Base-by-base conservation (phyloP, 495 filamentous ascomycete species). In the Annulohypoxylon moriforme region DNA sequence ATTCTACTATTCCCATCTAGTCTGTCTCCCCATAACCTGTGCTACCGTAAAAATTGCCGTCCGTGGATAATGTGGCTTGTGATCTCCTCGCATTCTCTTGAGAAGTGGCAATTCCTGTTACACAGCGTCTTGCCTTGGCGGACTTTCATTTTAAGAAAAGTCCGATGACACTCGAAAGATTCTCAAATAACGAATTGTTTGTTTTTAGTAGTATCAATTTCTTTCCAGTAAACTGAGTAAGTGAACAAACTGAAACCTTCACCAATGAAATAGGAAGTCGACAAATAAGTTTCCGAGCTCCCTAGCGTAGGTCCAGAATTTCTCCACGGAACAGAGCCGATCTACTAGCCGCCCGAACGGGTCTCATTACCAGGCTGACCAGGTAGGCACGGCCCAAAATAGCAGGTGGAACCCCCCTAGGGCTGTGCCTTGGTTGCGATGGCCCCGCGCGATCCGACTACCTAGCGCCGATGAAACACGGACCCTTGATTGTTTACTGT, bases 381-480 rank as follows among this genome's bases (percentile, higher is more conserved):
- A 40, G 36, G 36, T 40, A 40, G 14, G 25, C n/a, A 24, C 20
- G 29, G 27, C 36, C 55, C 20, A 64, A 68, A 72, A 68, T 72
- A 68, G 69, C n/a, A 68, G 38, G 64, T 60, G 69, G 69, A 46
- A 14, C 47, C 38, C n/a, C 11, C 40, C 16, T 44, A 44, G 40
- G 40, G 40, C 40, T 55, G 59, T 47, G 34, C 25, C 20, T 27
- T n/a, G 44, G 34, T 57, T 47, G 49, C 47, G 20, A 50, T 40
- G 27, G 33, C 42, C 69, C 69, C 64, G 53, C 64, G 53, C 59
- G 50, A 59, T 67, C 52, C 63, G 64, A 47, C 42, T 52, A 52
- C 52, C 57, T 47, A 71, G 68, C 25, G 61, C 20, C 38, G 61
- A 72, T 71, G 69, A 71, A 72, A 72, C 69, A 72, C 42, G 36